Evolutionary conservation across 2,329 filamentous ascomycete species (phyloP).

Genomic region (Ceratocystis eucalypticola): DNA sequence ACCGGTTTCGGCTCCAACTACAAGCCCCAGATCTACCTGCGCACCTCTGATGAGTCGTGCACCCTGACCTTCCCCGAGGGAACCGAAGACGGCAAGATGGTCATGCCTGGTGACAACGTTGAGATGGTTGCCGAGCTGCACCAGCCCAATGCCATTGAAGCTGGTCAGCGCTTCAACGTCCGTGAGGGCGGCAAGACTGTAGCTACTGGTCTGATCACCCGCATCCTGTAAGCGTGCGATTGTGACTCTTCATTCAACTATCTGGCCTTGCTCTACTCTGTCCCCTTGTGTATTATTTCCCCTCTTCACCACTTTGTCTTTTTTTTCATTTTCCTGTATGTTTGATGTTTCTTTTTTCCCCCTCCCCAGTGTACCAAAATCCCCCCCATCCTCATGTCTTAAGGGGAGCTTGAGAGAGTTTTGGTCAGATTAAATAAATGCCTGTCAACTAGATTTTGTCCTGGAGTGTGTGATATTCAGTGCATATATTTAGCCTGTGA

Average conservation of each 20-base stretch:
- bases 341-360: not conserved
- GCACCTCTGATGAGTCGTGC: conserved; percentile 72
- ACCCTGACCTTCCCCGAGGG: conserved; percentile 78
- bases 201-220: conserved; percentile 69
- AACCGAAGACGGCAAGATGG: conserved; percentile 65
- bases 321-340: conserved; percentile 1
- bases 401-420: not conserved
- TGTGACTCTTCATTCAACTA: not conserved
- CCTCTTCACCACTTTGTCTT: not conserved
- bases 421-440: not conserved
- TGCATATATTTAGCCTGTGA: no score
- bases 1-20: conserved; percentile 94
- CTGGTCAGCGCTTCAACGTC: conserved; percentile 93
- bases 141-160: conserved; percentile 75
- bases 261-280: not conserved
- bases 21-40: conserved; percentile 89
- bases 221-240: conserved; percentile 39
- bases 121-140: conserved; percentile 88
- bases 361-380: not conserved
- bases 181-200: conserved; percentile 90
- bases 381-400: not conserved
- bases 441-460: not conserved
- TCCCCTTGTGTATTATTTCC: conserved; percentile 17
- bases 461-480: no score
- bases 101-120: conserved; percentile 97